phyloP scores from a whole-genome alignment of 2,329 filamentous ascomycete species.

The Arthrinium puccinioides region DNA sequence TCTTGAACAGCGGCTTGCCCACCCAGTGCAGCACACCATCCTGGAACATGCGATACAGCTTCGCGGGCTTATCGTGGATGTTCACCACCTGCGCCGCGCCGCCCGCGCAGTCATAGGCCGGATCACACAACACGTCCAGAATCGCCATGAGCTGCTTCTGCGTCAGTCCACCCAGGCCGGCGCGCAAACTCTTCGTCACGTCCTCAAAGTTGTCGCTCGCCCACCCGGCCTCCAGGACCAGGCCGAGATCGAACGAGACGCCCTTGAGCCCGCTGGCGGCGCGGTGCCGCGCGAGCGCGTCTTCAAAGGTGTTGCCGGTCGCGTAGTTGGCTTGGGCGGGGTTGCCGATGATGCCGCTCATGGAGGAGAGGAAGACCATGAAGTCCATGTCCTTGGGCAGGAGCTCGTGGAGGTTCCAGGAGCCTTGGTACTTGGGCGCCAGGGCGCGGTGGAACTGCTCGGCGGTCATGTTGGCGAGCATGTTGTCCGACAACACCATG shows the following conservation, averaged over 20 bases:
- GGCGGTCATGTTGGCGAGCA: slow-evolving; percentile 46
- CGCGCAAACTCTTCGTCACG: background rate
- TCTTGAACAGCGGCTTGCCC: slow-evolving; percentile 2
- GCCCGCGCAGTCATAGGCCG: background rate
- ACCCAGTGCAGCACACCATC: slow-evolving; percentile 2
- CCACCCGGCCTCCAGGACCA: slow-evolving; percentile 1
- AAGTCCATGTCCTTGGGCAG: slow-evolving; percentile 35
- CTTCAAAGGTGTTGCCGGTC: slow-evolving; percentile 40
- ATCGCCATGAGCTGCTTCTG: background rate
- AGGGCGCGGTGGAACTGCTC: slow-evolving; percentile 39
- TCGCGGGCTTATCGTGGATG: background rate
- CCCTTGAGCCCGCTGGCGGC: slow-evolving; percentile 31
- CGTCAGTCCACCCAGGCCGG: background rate
- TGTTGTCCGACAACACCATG: slow-evolving; percentile 29
- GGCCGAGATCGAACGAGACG: slow-evolving; percentile 41
- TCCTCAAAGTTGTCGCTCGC: slow-evolving; percentile 2
- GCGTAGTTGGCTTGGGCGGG: slow-evolving; percentile 45
- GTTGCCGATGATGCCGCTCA: slow-evolving; percentile 42
- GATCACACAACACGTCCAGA: slow-evolving; percentile 2
- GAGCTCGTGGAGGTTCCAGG: slow-evolving; percentile 45
- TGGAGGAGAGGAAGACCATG: slow-evolving; percentile 44
- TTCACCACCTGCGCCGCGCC: slow-evolving; percentile 1
- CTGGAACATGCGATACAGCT: slow-evolving; percentile 1
- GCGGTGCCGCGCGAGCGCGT: slow-evolving; percentile 33
- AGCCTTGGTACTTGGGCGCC: slow-evolving; percentile 43